A percentile compares a stretch with the other conserved stretches of the same genome.
Evolutionary conservation across 1,284 basidiomycete genomes (phyloP).

Genomic region (Mycena sp.): DNA sequence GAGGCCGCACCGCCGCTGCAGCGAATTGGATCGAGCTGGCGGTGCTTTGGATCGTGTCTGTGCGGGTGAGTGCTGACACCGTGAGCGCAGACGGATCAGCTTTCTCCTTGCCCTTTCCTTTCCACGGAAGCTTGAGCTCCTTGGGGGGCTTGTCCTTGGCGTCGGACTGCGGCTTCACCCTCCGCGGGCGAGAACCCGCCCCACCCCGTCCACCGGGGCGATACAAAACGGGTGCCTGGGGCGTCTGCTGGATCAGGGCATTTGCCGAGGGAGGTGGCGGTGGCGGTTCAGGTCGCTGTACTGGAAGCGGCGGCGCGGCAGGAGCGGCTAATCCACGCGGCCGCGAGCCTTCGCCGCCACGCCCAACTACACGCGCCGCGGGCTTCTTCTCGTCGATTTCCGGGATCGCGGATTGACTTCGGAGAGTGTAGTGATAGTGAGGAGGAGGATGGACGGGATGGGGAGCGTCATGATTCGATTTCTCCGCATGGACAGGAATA

Average conservation of each 20-base stretch:
- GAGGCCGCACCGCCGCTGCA: neutral
- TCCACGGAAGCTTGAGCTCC: too few species aligned
- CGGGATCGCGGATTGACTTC: neutral
- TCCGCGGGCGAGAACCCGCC: constrained; percentile 22
- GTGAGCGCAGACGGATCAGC: neutral
- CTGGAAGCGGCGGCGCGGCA: neutral
- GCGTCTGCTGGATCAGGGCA: neutral
- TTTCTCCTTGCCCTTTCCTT: neutral
- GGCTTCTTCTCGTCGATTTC: neutral
- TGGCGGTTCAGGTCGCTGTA: neutral
- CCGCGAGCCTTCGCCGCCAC: constrained; percentile 19
- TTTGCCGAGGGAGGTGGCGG: neutral
- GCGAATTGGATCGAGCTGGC: constrained; percentile 2
- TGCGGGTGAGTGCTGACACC: neutral
- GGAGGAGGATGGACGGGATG: neutral
- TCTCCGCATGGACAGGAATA: neutral
- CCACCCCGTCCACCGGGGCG: constrained; percentile 23
- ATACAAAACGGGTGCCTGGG: neutral
- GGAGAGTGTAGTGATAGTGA: neutral
- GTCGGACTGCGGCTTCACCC: neutral
- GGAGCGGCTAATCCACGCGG: constrained; percentile 7
- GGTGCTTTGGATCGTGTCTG: neutral
- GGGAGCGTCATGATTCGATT: neutral
- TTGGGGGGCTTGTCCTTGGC: too few species aligned
- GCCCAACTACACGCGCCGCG: constrained; percentile 12